phyloP scores from a whole-genome alignment of 257 asterid genomes.

The Salvia rosmarinus region DNA sequence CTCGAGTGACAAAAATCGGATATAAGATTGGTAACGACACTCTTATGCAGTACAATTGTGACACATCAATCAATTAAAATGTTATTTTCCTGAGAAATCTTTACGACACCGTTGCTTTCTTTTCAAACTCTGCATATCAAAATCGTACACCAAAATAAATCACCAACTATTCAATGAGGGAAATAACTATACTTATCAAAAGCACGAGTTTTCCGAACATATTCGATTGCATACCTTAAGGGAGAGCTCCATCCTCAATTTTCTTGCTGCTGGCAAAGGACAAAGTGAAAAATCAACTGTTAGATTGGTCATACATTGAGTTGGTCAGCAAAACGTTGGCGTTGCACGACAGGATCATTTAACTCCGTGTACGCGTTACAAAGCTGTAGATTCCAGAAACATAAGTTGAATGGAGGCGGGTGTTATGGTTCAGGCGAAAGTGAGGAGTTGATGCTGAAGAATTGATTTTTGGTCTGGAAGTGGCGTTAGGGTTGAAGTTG shows the following conservation, averaged over 20 bases:
- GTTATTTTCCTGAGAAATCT: not conserved
- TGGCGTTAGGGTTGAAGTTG: too few species aligned
- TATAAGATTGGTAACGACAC: not conserved
- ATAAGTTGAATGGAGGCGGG: not conserved
- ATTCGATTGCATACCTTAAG: conserved; percentile 31
- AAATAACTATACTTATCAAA: not conserved
- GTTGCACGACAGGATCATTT: conserved; percentile 95
- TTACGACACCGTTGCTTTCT: conserved; percentile 31
- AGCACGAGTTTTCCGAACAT: not conserved
- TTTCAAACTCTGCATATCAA: conserved; percentile 28
- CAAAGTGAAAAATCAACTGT: not conserved
- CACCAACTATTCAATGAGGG: not conserved
- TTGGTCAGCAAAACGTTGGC: conserved; percentile 91
- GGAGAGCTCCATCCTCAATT: conserved; percentile 31
- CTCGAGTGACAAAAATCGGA: not conserved
- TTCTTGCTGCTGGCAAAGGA: conserved; percentile 37
- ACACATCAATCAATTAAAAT: not conserved
- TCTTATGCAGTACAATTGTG: not conserved
- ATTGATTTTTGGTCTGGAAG: too few species aligned
- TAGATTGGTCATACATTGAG: conserved; percentile 63
- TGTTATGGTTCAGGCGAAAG: too few species aligned
- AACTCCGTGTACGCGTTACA: conserved; percentile 96
- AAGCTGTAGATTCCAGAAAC: conserved; percentile 46
- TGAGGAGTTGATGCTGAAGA: too few species aligned
- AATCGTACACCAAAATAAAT: not conserved